phyloP scores from a whole-genome alignment of 371 early-diverging fungal species.

The Syncephalis fuscata region DNA sequence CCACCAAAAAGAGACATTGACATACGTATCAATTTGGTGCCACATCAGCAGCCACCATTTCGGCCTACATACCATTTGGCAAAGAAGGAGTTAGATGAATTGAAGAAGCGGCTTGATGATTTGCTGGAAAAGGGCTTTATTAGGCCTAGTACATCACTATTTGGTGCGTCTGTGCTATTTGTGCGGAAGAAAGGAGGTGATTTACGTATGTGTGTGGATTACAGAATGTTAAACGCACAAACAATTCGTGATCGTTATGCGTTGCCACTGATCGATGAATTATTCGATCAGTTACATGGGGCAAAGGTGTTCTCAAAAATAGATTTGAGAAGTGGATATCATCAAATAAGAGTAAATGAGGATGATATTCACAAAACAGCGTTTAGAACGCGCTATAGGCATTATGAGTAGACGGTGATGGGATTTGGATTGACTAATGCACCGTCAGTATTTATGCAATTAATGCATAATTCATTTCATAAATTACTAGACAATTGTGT shows the following conservation, averaged over 20 bases:
- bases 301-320: slow-evolving; percentile 13
- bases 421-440: slow-evolving; percentile 28
- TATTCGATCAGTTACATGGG: slow-evolving; percentile 10
- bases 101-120: slow-evolving; percentile 13
- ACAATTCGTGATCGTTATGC: slow-evolving; percentile 13
- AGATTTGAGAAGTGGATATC: slow-evolving; percentile 17
- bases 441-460: slow-evolving; percentile 20
- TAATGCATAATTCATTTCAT: slow-evolving; percentile 18
- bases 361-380: slow-evolving; percentile 15
- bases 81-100: slow-evolving; percentile 12
- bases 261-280: slow-evolving; percentile 16
- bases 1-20: slow-evolving; percentile 4
- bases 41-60: slow-evolving; percentile 7
- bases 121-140: slow-evolving; percentile 9
- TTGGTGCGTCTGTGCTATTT: slow-evolving; percentile 33
- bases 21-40: slow-evolving; percentile 10
- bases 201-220: slow-evolving; percentile 9
- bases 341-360: slow-evolving; percentile 7
- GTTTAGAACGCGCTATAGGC: slow-evolving; percentile 16
- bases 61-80: slow-evolving; percentile 11
- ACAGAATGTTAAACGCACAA: slow-evolving; percentile 4
- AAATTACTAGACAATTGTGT: slow-evolving; percentile 18
- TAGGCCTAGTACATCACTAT: slow-evolving; percentile 4
- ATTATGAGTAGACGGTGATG: slow-evolving; percentile 22
- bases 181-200: slow-evolving; percentile 16